Base-by-base conservation (phyloP, 2,329 filamentous ascomycete genomes). In the Ascochyta koolunga region DNA sequence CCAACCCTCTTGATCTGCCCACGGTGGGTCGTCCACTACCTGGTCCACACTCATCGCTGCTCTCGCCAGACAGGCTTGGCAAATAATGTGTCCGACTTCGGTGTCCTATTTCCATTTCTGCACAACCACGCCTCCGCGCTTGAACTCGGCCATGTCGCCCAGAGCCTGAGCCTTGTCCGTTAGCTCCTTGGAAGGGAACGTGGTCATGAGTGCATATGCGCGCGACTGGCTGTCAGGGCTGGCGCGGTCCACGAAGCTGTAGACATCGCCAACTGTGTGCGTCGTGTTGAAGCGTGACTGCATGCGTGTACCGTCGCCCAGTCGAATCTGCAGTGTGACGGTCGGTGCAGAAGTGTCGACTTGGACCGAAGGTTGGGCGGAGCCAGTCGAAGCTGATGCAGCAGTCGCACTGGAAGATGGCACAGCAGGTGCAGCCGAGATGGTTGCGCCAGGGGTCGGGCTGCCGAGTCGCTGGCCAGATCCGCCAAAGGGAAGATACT, bases 271-370 rank as follows among this genome's bases (percentile, higher is more conserved):
- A 40, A 96, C 77, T 0, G 90, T 95, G 64, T 91, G 87, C 0
- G 83, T 87, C 0, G 88, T 87, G 77, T 95, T 95, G 78, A 96
- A 96, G 8, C 90, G 85, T 22, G 88, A 89, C n/a, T 87, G 86
- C 21, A 95, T 78, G 37, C 90, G 83, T 1, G 88, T 89, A 33
- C 90, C 91, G 61, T 93, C 87, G 1, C 88, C 89, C 50, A 95
- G 82, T 67, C 91, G 89, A 52, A 96, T 87, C 64, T 91, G 88
- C 35, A 96, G 81, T 57, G 81, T 86, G 19, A 95, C 64, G 0
- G 82, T 87, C 0, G 90, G 90, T 60, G 85, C 85, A 0, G 86
- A 86, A 46, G 82, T 76, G 66, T 95, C 87, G 32, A 91, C 77
- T 0, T 78, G 62, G 36, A 82, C 78, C 1, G 78, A 73, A 2